These are phyloP conservation scores for Trametes cinnabarina DNA, from an alignment of 768 basidiomycete species.

Conservation along the genomic window DNA sequence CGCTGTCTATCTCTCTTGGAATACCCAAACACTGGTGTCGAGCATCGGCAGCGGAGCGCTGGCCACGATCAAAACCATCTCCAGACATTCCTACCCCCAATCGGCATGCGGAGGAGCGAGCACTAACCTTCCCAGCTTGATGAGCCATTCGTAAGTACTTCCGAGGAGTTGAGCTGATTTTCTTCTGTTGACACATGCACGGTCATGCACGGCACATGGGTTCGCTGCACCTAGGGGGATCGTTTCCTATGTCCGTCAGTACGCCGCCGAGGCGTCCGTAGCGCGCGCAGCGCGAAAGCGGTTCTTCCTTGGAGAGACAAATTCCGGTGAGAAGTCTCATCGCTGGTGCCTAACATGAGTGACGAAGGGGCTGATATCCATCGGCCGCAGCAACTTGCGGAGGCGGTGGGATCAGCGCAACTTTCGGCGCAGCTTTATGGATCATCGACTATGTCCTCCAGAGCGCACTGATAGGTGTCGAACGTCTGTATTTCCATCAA, in stretches of 20 bases:
- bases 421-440: constrained; percentile 41
- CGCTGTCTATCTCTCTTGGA: constrained; percentile 38
- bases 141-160: constrained; percentile 35
- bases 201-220: too few relatives aligned
- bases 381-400: constrained; percentile 36
- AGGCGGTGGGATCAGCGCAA: constrained; percentile 41
- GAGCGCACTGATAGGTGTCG: constrained; percentile 35
- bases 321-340: constrained; percentile 31
- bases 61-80: constrained; percentile 32
- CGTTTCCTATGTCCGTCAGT: constrained; percentile 34
- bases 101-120: constrained; percentile 37
- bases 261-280: constrained; percentile 33
- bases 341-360: too few relatives aligned
- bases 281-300: constrained; percentile 33
- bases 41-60: constrained; percentile 29
- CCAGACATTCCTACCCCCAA: constrained; percentile 38
- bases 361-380: background rate
- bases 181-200: background rate
- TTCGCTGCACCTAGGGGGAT: constrained; percentile 28
- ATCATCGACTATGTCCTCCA: constrained; percentile 42
- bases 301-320: constrained; percentile 41
- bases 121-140: constrained; percentile 34
- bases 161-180: too few relatives aligned
- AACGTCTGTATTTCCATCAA: constrained; percentile 41
- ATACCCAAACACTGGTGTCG: constrained; percentile 31